Base-by-base conservation (phyloP, 2,329 filamentous ascomycete genomes). In the Aspergillus persii region DNA sequence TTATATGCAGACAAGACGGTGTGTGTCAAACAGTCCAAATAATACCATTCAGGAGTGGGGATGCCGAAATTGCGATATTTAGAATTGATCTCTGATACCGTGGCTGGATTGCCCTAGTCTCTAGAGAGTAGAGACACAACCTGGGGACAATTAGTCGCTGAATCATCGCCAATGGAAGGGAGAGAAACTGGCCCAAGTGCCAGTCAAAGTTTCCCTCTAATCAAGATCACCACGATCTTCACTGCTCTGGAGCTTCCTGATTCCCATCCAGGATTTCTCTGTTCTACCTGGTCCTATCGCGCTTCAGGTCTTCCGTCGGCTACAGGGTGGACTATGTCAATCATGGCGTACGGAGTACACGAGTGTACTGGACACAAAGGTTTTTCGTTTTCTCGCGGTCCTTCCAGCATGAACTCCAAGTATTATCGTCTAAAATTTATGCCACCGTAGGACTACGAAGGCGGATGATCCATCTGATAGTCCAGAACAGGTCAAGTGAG, bases 161-260 rank as follows among this genome's bases (percentile, higher is more conserved):
- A n/a, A 30, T 50, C 8, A 50, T 30, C 18, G 30, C 31, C 12
- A 50, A n/a, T 30, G 18, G 18, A 31, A 29, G 18, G 33, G 36
- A 12, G 36, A 15, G n/a, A 44, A 47, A 18, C 18, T 47, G 44
- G 18, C 11, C 44, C 44, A 49, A 49, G 31, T 46, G 15, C 26
- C 46, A 54, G 52, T 18, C 27, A 54, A 60, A 52, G 47, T 51
- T 59, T 57, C 52, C 9, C 39, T 41, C 58, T 60, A 52, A 60
- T 55, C 55, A 57, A 53, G 55, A 61, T 61, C 58, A 62, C 33
- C 62, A 55, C 53, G 60, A 63, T 63, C 59, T 60, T 54, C 59
- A 41, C 44, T 47, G 44, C 12, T 23, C 27, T 33, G 30, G 26
- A 30, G n/a, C 27, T 18, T 9, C 11, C 27, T 18, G 29, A 9